Conservation (phyloP, 83 land plant genomes). For the Picea engelmannii region DNA sequence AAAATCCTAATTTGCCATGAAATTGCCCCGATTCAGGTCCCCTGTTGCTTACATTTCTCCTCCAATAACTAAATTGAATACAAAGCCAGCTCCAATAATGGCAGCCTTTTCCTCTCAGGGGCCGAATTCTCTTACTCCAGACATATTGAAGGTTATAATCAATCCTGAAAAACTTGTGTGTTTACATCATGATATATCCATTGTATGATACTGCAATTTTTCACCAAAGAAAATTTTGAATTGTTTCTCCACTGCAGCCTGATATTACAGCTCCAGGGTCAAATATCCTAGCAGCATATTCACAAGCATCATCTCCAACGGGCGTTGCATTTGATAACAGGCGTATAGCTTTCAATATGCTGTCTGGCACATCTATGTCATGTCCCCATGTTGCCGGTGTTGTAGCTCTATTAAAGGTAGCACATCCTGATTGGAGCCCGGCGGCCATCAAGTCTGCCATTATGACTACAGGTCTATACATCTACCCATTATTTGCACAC, state of each 20-base stretch:
- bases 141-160: slow-evolving; percentile 53
- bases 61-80: slow-evolving; percentile 12
- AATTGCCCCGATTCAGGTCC: slow-evolving; percentile 15
- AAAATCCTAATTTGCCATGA: background rate
- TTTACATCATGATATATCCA: background rate
- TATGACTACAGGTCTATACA: slow-evolving; percentile 52
- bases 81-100: slow-evolving; percentile 60
- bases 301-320: slow-evolving; percentile 32
- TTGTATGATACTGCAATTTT: background rate
- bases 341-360: slow-evolving; percentile 27
- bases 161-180: background rate
- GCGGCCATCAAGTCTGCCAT: slow-evolving; percentile 66
- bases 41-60: slow-evolving; percentile 34
- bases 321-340: slow-evolving; percentile 24
- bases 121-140: slow-evolving; percentile 41
- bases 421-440: slow-evolving; percentile 65
- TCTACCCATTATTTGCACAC: background rate
- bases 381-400: slow-evolving; percentile 67
- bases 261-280: slow-evolving; percentile 87
- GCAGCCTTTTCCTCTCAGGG: slow-evolving; percentile 68
- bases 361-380: slow-evolving; percentile 76
- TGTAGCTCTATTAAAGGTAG: slow-evolving; percentile 52
- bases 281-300: slow-evolving; percentile 69
- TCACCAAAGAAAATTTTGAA: background rate
- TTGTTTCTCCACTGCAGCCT: slow-evolving; percentile 50